Percentiles rank a stretch among this genome's conserved stretches.
Conservation (phyloP, 2,329 filamentous ascomycete species). For the Cadophora sp. region DNA sequence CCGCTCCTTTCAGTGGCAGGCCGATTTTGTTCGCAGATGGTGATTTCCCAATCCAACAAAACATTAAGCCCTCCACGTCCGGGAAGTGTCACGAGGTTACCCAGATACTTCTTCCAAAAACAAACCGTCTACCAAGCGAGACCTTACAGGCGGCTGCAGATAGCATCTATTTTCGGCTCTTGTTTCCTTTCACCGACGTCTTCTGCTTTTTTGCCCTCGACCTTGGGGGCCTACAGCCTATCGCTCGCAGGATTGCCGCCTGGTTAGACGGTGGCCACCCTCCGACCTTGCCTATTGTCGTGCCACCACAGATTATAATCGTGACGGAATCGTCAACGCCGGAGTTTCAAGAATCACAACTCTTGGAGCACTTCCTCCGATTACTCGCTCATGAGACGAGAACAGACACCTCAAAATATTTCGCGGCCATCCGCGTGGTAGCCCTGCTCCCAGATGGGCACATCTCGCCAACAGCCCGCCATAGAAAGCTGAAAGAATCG, state of each 20-base stretch:
- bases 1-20: not conserved
- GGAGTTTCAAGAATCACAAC: not conserved
- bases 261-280: not conserved
- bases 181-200: not conserved
- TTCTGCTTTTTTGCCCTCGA: conserved; percentile 2
- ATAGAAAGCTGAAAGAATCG: conserved; percentile 7
- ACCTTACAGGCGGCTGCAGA: not conserved
- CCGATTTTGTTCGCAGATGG: not conserved
- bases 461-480: not conserved
- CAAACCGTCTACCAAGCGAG: not conserved
- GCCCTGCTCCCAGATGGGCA: not conserved
- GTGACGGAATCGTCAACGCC: not conserved
- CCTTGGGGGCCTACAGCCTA: not conserved
- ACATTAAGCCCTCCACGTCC: not conserved
- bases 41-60: not conserved
- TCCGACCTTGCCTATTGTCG: not conserved
- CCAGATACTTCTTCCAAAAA: not conserved
- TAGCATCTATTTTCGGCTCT: not conserved
- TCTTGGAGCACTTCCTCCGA: not conserved
- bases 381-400: not conserved
- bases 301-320: not conserved
- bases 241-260: not conserved
- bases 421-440: not conserved
- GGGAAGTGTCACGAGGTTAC: not conserved
- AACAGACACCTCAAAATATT: not conserved